Conservation (phyloP, 768 basidiomycete species). For the Sistotremastrum niveocremeum region DNA sequence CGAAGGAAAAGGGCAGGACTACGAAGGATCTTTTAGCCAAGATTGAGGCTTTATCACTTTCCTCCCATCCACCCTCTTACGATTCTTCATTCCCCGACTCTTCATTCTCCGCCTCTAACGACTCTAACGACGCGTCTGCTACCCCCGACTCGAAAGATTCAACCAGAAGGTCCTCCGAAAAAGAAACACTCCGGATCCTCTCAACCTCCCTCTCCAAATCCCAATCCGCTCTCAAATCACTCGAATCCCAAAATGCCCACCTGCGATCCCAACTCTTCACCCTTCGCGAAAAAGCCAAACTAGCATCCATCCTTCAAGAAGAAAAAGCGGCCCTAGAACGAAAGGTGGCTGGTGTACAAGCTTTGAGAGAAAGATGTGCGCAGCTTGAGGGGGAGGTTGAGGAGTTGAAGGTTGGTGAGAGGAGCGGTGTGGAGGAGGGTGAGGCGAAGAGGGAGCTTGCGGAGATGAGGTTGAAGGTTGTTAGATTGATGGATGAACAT, state of each 20-base stretch:
- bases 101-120: not conserved
- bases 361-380: slow-evolving; percentile 40
- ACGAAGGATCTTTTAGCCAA: slow-evolving; percentile 32
- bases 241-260: slow-evolving; percentile 47
- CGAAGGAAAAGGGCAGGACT: slow-evolving; percentile 14
- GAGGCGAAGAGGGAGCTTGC: slow-evolving; percentile 32
- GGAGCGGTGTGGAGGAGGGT: slow-evolving; percentile 47
- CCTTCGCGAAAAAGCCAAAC: slow-evolving; percentile 42
- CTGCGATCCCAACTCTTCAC: slow-evolving; percentile 38
- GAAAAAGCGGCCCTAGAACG: slow-evolving; percentile 55
- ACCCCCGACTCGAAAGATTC: not conserved
- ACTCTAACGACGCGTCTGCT: not conserved
- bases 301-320: slow-evolving; percentile 58
- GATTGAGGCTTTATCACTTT: slow-evolving; percentile 30
- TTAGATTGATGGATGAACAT: slow-evolving; percentile 51
- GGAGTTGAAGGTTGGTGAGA: slow-evolving; percentile 20
- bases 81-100: slow-evolving; percentile 14
- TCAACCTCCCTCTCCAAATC: not conserved
- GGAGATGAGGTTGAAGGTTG: slow-evolving; percentile 46
- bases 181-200: not conserved
- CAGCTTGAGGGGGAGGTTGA: slow-evolving; percentile 53
- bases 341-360: slow-evolving; percentile 36
- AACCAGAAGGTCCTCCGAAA: not conserved
- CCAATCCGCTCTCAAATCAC: slow-evolving; percentile 12
- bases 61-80: slow-evolving; percentile 28